Base-by-base conservation (phyloP, 371 early-diverging fungal genomes). In the Quaeritorhiza haematococci region DNA sequence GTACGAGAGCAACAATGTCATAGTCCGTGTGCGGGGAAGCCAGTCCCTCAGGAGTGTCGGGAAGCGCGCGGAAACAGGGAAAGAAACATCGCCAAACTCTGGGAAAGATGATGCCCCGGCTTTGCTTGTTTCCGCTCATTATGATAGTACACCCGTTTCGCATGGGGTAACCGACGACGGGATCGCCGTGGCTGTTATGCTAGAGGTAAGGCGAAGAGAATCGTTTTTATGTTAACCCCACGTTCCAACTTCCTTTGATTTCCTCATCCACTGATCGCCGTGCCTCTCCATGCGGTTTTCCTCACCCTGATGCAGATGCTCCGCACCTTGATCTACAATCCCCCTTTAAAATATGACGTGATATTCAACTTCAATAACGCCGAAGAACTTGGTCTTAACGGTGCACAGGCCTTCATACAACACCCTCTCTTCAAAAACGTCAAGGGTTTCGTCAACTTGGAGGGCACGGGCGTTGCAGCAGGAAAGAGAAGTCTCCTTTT, bases 321-420 rank as follows among this genome's bases (percentile, higher is more conserved):
- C 29, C 23, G 21, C 19, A 43, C 29, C 44, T 49, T 29, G 35
- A 43, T 21, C 45, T 41, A 59, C 19, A 23, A 35, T 17, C 7
- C 43, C 26, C 3, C 19, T 0, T 58, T 69, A 24, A 21, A 56
- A 10, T 51, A 64, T 41, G 64, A 62, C 38, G 56, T 75, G 49
- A 76, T 94, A 23, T 83, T 94, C 65, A 79, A 89, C 67, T 87
- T 93, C 50, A 91, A 91, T 66, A 89, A 91, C 61, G 85, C 84
- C 32, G 94, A 94, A 63, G 94, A 94, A 67, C 73, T 79, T 45
- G 62, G 58, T 35, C 47, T 72, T 24, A 66, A 83, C 50, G 94
- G 94, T 15, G 88, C 85, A 0, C 62, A 70, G 8, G 72, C 84
- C 1, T 90, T 93, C 64, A 68, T 86, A 38, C 66, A 76, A 13